Percentiles rank a stretch among this genome's conserved stretches.
These are phyloP conservation scores for Trichoderma pleuroti DNA, from an alignment of 2,329 filamentous ascomycete genomes.

Conservation along the genomic window DNA sequence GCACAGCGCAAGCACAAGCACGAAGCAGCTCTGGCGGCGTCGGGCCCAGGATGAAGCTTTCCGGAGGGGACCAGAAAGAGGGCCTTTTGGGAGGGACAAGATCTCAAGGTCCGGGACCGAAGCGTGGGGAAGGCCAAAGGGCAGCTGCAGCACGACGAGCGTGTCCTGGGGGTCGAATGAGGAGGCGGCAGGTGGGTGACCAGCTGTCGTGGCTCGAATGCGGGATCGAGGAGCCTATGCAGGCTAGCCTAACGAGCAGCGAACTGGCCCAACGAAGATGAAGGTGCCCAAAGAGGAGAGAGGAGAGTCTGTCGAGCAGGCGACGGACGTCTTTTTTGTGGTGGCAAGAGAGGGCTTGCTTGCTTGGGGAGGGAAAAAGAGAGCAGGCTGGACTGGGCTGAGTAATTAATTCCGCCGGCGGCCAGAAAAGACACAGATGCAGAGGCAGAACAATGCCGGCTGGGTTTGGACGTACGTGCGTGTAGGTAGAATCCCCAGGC, in stretches of 20 bases:
- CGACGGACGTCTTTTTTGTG: not conserved
- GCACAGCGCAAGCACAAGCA: slow-evolving; percentile 14
- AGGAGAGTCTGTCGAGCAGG: not conserved
- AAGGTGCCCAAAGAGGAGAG: slow-evolving; percentile 17
- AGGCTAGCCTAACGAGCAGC: slow-evolving; percentile 35
- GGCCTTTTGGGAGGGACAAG: slow-evolving; percentile 29
- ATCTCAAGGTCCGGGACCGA: slow-evolving; percentile 24
- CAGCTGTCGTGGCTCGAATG: slow-evolving; percentile 42
- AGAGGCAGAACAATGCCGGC: not conserved
- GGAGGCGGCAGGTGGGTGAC: slow-evolving; percentile 29
- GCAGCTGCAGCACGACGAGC: slow-evolving; percentile 30
- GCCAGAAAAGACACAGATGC: not conserved
- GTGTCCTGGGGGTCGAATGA: slow-evolving; percentile 29
- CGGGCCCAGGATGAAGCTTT: slow-evolving; percentile 26
- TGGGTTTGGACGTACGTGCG: not conserved
- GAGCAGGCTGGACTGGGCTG: not conserved
- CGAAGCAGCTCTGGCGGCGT: slow-evolving; percentile 24
- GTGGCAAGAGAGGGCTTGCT: not conserved
- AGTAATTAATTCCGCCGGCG: slow-evolving; percentile 2
- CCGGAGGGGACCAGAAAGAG: slow-evolving; percentile 23
- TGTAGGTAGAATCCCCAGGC: not conserved
- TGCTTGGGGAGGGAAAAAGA: not conserved
- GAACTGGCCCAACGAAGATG: slow-evolving; percentile 31
- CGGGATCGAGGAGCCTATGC: slow-evolving; percentile 36
- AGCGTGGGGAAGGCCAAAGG: slow-evolving; percentile 33